Percentiles rank a stretch among this genome's conserved stretches.
Conservation (phyloP, 352 stramenopile species). For the Peronospora destructor region DNA sequence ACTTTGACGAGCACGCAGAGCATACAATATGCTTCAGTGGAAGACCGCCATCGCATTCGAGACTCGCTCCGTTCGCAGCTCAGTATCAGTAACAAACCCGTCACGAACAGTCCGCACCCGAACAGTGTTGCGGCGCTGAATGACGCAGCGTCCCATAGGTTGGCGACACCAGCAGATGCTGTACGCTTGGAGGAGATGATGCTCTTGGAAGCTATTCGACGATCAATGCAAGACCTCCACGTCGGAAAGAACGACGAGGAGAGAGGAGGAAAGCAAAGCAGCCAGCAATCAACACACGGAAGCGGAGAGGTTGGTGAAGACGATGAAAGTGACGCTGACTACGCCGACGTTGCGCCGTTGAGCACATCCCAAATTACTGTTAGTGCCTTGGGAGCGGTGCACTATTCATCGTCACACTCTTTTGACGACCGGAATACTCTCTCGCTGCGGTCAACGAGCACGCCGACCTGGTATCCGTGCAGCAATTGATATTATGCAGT, state of each 20-base stretch:
- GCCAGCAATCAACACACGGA: constrained; percentile 12
- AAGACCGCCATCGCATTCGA: constrained; percentile 66
- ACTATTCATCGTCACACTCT: constrained; percentile 16
- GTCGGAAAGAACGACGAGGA: constrained; percentile 34
- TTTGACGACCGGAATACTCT: constrained; percentile 15
- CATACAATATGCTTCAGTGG: constrained; percentile 59
- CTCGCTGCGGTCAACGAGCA: constrained; percentile 14
- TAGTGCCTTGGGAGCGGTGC: constrained; percentile 19
- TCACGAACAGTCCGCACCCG: constrained; percentile 46
- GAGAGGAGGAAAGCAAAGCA: constrained; percentile 20
- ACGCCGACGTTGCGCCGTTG: constrained; percentile 28
- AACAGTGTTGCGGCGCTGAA: constrained; percentile 36
- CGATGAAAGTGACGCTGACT: constrained; percentile 24
- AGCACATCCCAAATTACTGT: constrained; percentile 28
- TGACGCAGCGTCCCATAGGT: constrained; percentile 28
- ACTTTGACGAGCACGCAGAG: constrained; percentile 11
- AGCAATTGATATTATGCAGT: constrained; percentile 18
- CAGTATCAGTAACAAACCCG: constrained; percentile 45
- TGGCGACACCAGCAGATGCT: constrained; percentile 46
- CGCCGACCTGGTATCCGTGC: constrained; percentile 25
- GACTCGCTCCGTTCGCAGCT: constrained; percentile 67
- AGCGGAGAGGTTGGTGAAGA: constrained; percentile 19
- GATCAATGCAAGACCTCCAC: constrained; percentile 62
- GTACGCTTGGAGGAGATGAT: constrained; percentile 70
- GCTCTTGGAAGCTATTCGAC: constrained; percentile 75